These are phyloP conservation scores for Schoenoplectus triqueter DNA, from an alignment of 202 grass and related monocot species.

Conservation along the genomic window DNA sequence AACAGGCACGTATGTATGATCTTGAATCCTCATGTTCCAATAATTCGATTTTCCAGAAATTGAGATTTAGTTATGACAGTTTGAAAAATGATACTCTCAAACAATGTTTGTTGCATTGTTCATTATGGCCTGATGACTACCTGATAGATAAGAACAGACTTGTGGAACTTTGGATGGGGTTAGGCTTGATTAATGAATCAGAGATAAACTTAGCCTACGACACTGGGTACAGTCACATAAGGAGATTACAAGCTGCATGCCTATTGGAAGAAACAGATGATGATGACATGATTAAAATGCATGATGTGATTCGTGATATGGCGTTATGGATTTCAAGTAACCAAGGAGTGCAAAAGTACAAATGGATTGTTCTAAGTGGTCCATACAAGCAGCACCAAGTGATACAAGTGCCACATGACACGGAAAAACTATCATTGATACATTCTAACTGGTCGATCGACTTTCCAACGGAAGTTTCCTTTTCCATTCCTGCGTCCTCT, in stretches of 20 bases:
- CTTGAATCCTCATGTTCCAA: neutral
- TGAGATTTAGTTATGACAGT: constrained; percentile 42
- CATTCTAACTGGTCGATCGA: no score
- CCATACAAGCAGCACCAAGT: neutral
- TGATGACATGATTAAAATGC: constrained; percentile 29
- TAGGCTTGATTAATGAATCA: neutral
- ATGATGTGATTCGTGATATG: constrained; percentile 46
- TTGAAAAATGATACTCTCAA: neutral
- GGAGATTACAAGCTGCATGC: constrained; percentile 6
- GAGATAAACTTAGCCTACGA: constrained; percentile 34
- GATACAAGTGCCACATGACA: neutral
- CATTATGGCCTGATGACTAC: constrained; percentile 37
- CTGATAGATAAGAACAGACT: neutral
- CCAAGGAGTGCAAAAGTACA: neutral
- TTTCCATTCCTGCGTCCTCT: neutral
- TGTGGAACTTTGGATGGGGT: neutral
- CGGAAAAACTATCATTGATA: neutral
- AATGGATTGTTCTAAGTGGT: constrained; percentile 35
- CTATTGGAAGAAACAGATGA: constrained; percentile 16
- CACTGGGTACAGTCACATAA: constrained; percentile 22
- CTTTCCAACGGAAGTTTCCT: neutral
- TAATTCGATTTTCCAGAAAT: neutral
- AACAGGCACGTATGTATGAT: neutral
- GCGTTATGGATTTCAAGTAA: constrained; percentile 32
- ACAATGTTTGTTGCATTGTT: neutral